Conservation (phyloP, 1,284 basidiomycete genomes). For the Leccinum pachyderme region DNA sequence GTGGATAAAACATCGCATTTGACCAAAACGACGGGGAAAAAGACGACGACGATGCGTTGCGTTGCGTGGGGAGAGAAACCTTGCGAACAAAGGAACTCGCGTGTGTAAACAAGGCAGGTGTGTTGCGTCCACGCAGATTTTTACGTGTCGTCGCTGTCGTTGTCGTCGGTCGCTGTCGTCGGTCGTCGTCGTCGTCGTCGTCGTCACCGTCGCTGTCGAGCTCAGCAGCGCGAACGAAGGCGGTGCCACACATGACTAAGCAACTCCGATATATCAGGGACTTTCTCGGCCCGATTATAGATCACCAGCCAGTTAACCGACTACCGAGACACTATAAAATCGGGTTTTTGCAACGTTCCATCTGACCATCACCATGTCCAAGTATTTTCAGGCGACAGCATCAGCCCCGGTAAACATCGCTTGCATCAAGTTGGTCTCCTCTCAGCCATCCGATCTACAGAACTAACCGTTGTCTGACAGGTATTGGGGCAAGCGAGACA, state of each 20-base stretch:
- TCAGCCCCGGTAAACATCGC: slow-evolving; percentile 97
- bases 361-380: slow-evolving; percentile 50
- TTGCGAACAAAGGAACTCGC: slow-evolving; percentile 10
- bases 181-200: slow-evolving; percentile 11
- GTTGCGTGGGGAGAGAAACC: slow-evolving; percentile 1
- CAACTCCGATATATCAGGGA: slow-evolving; percentile 12
- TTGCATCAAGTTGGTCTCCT: slow-evolving; percentile 78
- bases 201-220: slow-evolving; percentile 12
- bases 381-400: slow-evolving; percentile 80
- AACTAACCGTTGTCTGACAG: slow-evolving; percentile 42
- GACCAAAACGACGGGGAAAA: slow-evolving; percentile 15
- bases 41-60: slow-evolving; percentile 5
- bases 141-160: slow-evolving; percentile 16
- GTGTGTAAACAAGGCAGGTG: slow-evolving; percentile 2
- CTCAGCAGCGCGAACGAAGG: slow-evolving; percentile 16
- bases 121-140: slow-evolving; percentile 12
- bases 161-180: slow-evolving; percentile 9
- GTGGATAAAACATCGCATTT: slow-evolving; percentile 75
- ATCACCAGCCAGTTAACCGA: not conserved
- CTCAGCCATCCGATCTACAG: slow-evolving; percentile 10
- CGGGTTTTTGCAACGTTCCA: slow-evolving; percentile 10
- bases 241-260: slow-evolving; percentile 21
- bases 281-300: slow-evolving; percentile 10
- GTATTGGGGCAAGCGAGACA: slow-evolving; percentile 99
- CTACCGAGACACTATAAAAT: slow-evolving; percentile 15